phyloP scores from a whole-genome alignment of 75 land plant genomes.

The Cupressus sempervirens region DNA sequence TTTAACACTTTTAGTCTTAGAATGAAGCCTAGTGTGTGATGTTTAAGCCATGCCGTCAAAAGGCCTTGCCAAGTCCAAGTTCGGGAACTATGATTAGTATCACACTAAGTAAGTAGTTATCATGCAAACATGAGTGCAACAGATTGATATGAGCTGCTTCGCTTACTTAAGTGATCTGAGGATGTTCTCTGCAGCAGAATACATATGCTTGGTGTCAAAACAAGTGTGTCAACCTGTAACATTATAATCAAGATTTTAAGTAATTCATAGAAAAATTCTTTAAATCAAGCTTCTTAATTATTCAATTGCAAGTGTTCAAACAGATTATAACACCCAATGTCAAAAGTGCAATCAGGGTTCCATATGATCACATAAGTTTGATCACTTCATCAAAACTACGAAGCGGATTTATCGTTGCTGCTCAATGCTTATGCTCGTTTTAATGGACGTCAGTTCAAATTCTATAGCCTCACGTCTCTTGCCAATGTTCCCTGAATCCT shows the following conservation, averaged over 20 bases:
- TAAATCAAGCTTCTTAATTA: background rate
- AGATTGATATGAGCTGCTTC: background rate
- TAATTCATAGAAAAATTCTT: background rate
- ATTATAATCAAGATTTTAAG: too few relatives aligned
- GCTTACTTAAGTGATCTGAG: background rate
- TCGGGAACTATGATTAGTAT: background rate
- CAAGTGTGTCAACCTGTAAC: background rate
- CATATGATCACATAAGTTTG: background rate
- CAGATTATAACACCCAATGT: background rate
- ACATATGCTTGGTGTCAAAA: background rate
- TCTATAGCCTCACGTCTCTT: background rate
- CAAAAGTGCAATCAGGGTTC: too few relatives aligned
- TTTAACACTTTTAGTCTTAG: too few relatives aligned
- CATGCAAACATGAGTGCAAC: background rate
- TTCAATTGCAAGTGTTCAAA: background rate
- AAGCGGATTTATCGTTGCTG: background rate
- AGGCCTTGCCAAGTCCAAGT: too few relatives aligned
- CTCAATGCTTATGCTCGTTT: background rate
- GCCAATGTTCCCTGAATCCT: background rate
- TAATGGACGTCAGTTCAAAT: background rate
- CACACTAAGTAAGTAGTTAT: too few relatives aligned
- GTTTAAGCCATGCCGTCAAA: too few relatives aligned
- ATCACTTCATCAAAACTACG: background rate
- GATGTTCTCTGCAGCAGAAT: background rate
- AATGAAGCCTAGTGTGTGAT: too few relatives aligned